A percentile compares a stretch with the other conserved stretches of the same genome.
Conservation (phyloP, 352 stramenopile genomes). For the Pythium guiyangense region DNA sequence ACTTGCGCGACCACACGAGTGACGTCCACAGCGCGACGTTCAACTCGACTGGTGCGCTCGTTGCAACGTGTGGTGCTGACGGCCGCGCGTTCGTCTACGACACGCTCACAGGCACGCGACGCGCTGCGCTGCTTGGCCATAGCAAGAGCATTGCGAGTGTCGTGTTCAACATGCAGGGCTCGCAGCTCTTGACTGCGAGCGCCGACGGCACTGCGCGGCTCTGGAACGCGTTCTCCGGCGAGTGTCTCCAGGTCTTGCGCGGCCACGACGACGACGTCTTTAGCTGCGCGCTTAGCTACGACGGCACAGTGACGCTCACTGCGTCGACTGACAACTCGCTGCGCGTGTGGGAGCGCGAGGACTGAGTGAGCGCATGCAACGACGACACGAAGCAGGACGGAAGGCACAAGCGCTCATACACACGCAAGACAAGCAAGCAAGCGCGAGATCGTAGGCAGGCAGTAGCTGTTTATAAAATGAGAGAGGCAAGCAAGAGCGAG, state of each 20-base stretch:
- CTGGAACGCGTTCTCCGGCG: slow-evolving; percentile 66
- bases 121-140: slow-evolving; percentile 42
- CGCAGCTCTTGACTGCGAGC: slow-evolving; percentile 51
- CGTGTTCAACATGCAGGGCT: slow-evolving; percentile 65
- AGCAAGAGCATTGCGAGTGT: slow-evolving; percentile 36
- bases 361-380: slow-evolving; percentile 3
- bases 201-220: slow-evolving; percentile 50
- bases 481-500: background rate
- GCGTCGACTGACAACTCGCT: slow-evolving; percentile 64
- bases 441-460: background rate
- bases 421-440: background rate
- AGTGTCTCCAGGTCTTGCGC: slow-evolving; percentile 53
- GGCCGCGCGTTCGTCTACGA: slow-evolving; percentile 67
- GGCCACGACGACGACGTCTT: slow-evolving; percentile 69
- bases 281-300: slow-evolving; percentile 59
- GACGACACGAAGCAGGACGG: no score
- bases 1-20: slow-evolving; percentile 38
- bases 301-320: slow-evolving; percentile 39
- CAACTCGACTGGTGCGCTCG: slow-evolving; percentile 61
- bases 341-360: slow-evolving; percentile 38
- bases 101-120: slow-evolving; percentile 52
- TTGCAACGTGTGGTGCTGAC: slow-evolving; percentile 46
- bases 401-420: background rate
- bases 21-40: slow-evolving; percentile 59
- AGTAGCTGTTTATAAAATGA: background rate